A percentile compares a stretch with the other conserved stretches of the same genome.
Conservation (phyloP, 805 yeast genomes). For the Dipodascus geniculatus region DNA sequence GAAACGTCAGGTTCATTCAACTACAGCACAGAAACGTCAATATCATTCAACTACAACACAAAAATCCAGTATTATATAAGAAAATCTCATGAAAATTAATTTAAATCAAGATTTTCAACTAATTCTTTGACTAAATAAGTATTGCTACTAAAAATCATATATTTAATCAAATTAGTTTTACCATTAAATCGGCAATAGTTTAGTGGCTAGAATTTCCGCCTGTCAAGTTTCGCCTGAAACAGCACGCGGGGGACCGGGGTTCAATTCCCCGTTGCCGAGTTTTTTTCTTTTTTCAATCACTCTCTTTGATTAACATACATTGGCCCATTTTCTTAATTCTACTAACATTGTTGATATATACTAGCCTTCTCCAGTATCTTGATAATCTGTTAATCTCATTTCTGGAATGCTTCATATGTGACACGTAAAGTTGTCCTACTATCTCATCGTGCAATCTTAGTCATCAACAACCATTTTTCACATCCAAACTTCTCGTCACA, state of each 20-base stretch:
- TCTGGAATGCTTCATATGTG: neutral
- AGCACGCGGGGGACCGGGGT: slow-evolving; percentile 3
- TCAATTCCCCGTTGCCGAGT: slow-evolving; percentile 2
- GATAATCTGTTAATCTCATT: too few relatives aligned
- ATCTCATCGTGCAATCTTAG: neutral
- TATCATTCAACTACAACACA: too few relatives aligned
- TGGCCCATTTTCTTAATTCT: neutral
- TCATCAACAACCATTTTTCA: neutral
- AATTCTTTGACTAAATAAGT: too few relatives aligned
- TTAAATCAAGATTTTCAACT: too few relatives aligned
- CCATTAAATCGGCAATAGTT: slow-evolving; percentile 28
- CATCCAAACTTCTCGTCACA: neutral
- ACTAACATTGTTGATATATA: too few relatives aligned
- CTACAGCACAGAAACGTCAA: too few relatives aligned
- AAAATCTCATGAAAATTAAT: too few relatives aligned
- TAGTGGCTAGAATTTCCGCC: slow-evolving; percentile 31
- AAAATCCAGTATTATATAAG: too few relatives aligned
- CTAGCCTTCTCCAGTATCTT: too few relatives aligned
- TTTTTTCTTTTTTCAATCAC: neutral
- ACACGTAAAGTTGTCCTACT: neutral
- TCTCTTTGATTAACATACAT: neutral
- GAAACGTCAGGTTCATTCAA: too few relatives aligned
- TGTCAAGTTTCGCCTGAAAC: slow-evolving; percentile 14
- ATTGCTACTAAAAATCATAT: too few relatives aligned
- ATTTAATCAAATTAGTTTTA: too few relatives aligned